These are phyloP conservation scores for Epichloe hybrida DNA, from an alignment of 2,329 filamentous ascomycete species.

Conservation along the genomic window DNA sequence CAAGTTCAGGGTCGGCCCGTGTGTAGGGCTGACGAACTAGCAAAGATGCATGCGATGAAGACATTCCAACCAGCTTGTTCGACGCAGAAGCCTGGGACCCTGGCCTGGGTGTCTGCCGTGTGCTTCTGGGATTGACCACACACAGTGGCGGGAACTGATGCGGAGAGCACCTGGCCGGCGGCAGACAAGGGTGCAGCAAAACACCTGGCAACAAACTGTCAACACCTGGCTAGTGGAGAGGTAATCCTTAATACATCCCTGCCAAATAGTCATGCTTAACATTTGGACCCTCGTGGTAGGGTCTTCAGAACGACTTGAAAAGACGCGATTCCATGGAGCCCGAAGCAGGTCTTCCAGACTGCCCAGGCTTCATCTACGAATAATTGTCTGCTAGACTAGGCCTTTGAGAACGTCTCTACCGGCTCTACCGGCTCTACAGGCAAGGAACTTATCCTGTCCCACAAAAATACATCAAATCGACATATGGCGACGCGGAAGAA, in stretches of 20 bases:
- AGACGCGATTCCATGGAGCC: too few species aligned
- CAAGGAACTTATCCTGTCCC: too few species aligned
- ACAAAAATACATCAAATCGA: too few species aligned
- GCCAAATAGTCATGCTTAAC: background rate
- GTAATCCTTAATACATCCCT: background rate
- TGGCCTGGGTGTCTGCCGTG: background rate
- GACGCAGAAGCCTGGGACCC: constrained; percentile 5
- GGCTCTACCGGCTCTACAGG: too few species aligned
- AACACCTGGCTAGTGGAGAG: too few species aligned
- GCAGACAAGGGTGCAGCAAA: constrained; percentile 1
- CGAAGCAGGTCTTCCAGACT: too few species aligned
- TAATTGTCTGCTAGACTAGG: too few species aligned
- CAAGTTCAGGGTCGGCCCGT: constrained; percentile 6
- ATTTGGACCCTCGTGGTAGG: too few species aligned
- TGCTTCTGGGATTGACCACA: background rate
- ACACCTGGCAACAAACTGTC: background rate
- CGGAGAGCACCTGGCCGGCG: background rate
- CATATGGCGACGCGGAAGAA: background rate
- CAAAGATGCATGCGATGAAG: constrained; percentile 4
- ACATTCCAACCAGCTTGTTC: constrained; percentile 5
- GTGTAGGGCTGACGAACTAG: constrained; percentile 6
- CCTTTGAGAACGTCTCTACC: too few species aligned
- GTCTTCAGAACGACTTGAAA: too few species aligned
- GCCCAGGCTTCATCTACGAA: too few species aligned
- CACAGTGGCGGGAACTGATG: constrained; percentile 1